Base-by-base conservation (phyloP, 345 rosid genomes). In the Pelargonium nanum region DNA sequence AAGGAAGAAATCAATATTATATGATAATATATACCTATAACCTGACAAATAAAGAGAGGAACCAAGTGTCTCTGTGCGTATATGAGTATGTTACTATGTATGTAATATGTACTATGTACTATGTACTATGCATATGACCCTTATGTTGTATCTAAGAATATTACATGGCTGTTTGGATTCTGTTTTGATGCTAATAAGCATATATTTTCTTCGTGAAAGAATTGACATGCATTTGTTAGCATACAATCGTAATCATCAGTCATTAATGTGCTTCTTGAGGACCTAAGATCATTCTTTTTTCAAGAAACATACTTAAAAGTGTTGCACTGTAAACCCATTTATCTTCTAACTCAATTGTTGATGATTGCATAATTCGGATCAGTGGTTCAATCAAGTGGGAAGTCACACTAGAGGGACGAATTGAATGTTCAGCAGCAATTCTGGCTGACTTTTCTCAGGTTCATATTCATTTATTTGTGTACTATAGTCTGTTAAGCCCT, bases 371-470 rank as follows among this genome's bases (percentile, higher is more conserved):
- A 57, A 58, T 68, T 24, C 61, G 19, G 64, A 70, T 59, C 75
- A 89, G 99, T 80, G 96, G 99, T 68, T 75, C 78, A 55, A 69
- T 93, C 66, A 74, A 63, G 72, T 89, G 99, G 99, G 89, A 85
- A 71, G 76, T 71, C 60, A 68, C 72, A 65, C 78, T 93, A 59
- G 78, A 83, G 50, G 99, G 99, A 75, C 73, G 97, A 66, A 74
- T 87, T 53, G 97, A 92, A 79, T 83, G 94, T 66, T 78, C 99
- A 22, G 99, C 99, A 32, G 85, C 79, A 60, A 65, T 89, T 67
- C 77, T 78, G 61, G 80, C 68, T 34, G 96, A 87, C 71, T 85
- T 84, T 74, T 85, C 83, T 75, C 91, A 85, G 95, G 95, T 88
- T 68, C n/a, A 62, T 68, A 25, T 65, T 59, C 65, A 16, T 56